Base-by-base conservation (phyloP, 1,284 basidiomycete species). In the Ganoderma leucocontextum region DNA sequence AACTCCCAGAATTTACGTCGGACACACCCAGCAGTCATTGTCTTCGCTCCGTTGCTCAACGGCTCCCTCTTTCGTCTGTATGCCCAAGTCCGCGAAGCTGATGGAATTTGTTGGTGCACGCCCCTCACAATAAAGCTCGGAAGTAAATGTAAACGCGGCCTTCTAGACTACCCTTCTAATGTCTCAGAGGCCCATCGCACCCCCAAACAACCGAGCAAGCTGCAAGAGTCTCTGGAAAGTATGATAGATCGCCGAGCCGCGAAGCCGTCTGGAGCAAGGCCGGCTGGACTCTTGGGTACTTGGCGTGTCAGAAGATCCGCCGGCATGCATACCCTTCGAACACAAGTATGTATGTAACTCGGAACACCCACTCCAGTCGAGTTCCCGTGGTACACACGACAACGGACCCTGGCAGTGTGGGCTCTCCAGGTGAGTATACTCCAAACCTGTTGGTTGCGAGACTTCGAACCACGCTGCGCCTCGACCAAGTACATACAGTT, bases 21-120 rank as follows among this genome's bases (percentile, higher is more conserved):
- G 29, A 65, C 64, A 67, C 70, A 68, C 68, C 70, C 70, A 42
- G 62, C 44, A 39, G 49, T 69, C 72, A 73, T 71, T 70, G 72
- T 70, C 61, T 59, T 59, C 13, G 63, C 49, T 19, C 22, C 29
- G 15, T 39, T 63, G 36, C 42, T 59, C 60, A 36, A 38, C 47
- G n/a, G 38, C 57, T 29, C 49, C 42, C 38, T 44, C 65, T 49
- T 38, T 38, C 47, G 65, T 57, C 44, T 68, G 60, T 69, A 71
- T 69, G 60, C 67, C 8, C 60, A 25, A 47, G 29, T 22, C 36
- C 58, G 62, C 60, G 66, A 69, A 67, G 59, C 39, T 69, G 66
- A 67, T 67, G 65, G 62, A 29, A 22, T 19, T 47, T 66, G 49
- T 66, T 70, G 66, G 62, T 69, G 19, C 55, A 64, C 60, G 49